phyloP scores from a whole-genome alignment of 371 early-diverging fungal species.

The Mortierella sp. region DNA sequence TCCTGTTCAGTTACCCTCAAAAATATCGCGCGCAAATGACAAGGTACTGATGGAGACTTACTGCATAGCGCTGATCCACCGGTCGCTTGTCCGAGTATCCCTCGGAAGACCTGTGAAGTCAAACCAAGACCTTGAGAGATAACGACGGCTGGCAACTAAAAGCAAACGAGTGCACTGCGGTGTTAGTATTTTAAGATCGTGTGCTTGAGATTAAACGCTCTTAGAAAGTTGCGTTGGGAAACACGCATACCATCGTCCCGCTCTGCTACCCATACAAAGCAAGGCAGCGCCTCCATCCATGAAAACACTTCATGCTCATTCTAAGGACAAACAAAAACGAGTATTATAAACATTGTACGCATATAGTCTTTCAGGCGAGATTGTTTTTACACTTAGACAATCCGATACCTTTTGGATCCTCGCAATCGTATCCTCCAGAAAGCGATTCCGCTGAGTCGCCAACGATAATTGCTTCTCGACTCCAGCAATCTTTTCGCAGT shows the following conservation, averaged over 20 bases:
- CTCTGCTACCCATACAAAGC: conserved; percentile 52
- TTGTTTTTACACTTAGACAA: too few relatives aligned
- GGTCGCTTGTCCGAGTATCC: conserved; percentile 35
- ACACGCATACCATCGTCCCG: conserved; percentile 31
- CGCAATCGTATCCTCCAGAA: conserved; percentile 38
- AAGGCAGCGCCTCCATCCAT: conserved; percentile 52
- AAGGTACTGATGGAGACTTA: conserved; percentile 11
- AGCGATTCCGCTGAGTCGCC: conserved; percentile 37
- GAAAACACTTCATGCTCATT: conserved; percentile 50
- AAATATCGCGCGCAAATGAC: neutral
- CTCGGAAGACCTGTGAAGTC: conserved; percentile 51
- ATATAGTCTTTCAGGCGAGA: neutral
- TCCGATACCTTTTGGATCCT: conserved; percentile 44
- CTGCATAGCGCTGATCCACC: conserved; percentile 55
- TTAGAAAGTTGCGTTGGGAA: neutral
- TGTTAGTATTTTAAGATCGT: neutral
- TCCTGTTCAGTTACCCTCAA: too few relatives aligned
- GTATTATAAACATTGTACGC: neutral
- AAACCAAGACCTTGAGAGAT: conserved; percentile 51
- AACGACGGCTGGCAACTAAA: conserved; percentile 42
- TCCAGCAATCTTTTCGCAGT: conserved; percentile 33
- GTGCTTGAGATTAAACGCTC: too few relatives aligned
- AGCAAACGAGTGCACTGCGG: neutral
- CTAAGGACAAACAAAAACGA: conserved; percentile 5
- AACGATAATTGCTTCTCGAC: conserved; percentile 29